A percentile compares a stretch with the other conserved stretches of the same genome.
Conservation (phyloP, 495 filamentous ascomycete species). For the Hypoxylon rickii region DNA sequence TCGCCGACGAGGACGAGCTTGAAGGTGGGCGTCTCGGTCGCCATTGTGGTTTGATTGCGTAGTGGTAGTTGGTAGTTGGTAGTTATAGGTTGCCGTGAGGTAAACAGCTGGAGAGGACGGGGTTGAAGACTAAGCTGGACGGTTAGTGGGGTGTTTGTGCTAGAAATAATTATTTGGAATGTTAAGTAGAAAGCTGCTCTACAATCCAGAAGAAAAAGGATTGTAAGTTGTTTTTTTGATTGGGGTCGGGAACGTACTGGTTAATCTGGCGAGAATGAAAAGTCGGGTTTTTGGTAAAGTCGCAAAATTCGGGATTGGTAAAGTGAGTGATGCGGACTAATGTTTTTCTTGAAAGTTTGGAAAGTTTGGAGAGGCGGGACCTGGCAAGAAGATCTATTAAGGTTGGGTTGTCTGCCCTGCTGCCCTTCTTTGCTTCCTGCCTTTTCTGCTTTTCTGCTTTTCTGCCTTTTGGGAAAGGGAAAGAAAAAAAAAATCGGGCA, state of each 20-base stretch:
- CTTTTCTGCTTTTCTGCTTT: too few species aligned
- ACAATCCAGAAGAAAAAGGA: constrained; percentile 1
- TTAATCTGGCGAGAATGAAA: constrained; percentile 10
- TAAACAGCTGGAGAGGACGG: too few species aligned
- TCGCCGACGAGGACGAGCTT: constrained; percentile 99
- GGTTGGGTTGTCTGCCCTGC: constrained; percentile 33
- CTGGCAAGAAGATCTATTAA: constrained; percentile 28
- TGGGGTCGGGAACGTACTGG: constrained; percentile 21
- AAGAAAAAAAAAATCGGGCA: constrained; percentile 32
- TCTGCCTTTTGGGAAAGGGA: too few species aligned
- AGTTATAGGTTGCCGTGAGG: constrained; percentile 40
- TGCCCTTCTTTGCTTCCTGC: too few species aligned
- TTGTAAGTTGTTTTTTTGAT: constrained; percentile 3
- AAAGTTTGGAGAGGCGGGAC: constrained; percentile 31
- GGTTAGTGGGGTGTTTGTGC: constrained; percentile 35
- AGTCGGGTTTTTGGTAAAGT: constrained; percentile 2
- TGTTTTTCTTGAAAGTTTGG: too few species aligned
- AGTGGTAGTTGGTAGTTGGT: too few species aligned
- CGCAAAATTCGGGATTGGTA: constrained; percentile 26
- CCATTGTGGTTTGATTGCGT: too few species aligned
- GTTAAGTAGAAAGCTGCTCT: neutral
- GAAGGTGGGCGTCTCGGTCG: constrained; percentile 73
- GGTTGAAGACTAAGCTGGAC: constrained; percentile 38
- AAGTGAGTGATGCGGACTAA: constrained; percentile 26
- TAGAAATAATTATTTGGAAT: constrained; percentile 1